Conservation (phyloP, 1,139 yeast genomes). For the Candida tropicalis region DNA sequence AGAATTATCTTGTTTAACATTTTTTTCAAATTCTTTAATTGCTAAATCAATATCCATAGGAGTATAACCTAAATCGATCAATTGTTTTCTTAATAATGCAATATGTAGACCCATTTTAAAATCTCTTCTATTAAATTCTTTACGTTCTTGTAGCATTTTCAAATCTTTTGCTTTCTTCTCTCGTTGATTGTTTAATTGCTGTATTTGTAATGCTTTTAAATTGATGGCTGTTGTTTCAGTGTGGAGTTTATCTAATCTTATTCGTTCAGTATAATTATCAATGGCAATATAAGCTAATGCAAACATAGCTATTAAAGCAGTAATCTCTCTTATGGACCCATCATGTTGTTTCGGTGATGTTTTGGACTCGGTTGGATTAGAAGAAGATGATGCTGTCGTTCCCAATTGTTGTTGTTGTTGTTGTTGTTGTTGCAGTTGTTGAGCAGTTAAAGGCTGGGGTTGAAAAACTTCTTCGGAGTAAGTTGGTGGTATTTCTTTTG, state of each 20-base stretch:
- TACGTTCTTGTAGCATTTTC: constrained; percentile 50
- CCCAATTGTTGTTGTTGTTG: background rate
- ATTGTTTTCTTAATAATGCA: constrained; percentile 61
- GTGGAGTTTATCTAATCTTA: constrained; percentile 42
- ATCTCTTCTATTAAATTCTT: constrained; percentile 50
- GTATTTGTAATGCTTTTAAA: constrained; percentile 44
- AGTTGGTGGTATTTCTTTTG: constrained; percentile 20
- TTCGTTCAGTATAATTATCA: constrained; percentile 51
- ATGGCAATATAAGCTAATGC: constrained; percentile 51
- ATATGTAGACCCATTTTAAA: constrained; percentile 66
- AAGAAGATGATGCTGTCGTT: background rate
- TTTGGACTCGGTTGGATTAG: background rate
- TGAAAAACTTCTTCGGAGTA: constrained; percentile 14
- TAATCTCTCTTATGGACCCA: constrained; percentile 31
- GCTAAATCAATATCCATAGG: constrained; percentile 58
- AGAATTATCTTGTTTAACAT: constrained; percentile 58
- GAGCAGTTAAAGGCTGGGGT: constrained; percentile 3
- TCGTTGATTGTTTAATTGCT: constrained; percentile 45
- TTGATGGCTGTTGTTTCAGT: constrained; percentile 44
- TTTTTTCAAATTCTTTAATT: constrained; percentile 53
- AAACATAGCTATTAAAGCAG: constrained; percentile 39
- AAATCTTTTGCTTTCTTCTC: constrained; percentile 50
- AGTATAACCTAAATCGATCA: constrained; percentile 51
- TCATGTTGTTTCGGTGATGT: constrained; percentile 10
- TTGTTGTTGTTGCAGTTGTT: constrained; percentile 5